phyloP scores from a whole-genome alignment of 2,329 filamentous ascomycete genomes.

The Cladophialophora bantiana region DNA sequence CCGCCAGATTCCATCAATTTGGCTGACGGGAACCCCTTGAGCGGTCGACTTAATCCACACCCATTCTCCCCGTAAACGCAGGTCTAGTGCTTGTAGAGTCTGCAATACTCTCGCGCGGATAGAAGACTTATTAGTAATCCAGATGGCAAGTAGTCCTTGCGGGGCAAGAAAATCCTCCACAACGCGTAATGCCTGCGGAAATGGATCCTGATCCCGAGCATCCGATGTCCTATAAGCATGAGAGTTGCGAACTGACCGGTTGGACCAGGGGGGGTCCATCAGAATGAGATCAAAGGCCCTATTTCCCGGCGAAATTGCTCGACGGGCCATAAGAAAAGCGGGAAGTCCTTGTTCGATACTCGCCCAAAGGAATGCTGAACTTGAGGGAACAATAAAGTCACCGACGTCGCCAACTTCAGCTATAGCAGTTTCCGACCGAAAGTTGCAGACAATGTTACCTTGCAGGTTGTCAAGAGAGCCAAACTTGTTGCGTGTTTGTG shows the following conservation, averaged over 20 bases:
- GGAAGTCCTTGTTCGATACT: constrained; percentile 45
- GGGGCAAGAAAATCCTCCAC: constrained; percentile 53
- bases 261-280: constrained; percentile 70
- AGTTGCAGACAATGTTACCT: constrained; percentile 31
- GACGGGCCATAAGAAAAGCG: constrained; percentile 43
- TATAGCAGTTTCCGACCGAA: background rate
- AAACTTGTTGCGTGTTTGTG: constrained; percentile 28
- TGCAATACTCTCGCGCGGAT: constrained; percentile 56
- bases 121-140: constrained; percentile 67
- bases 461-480: constrained; percentile 19
- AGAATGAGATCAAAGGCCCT: constrained; percentile 64
- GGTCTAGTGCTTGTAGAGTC: constrained; percentile 57
- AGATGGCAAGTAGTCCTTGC: constrained; percentile 60
- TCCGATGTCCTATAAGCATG: constrained; percentile 54
- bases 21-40: constrained; percentile 59
- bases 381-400: constrained; percentile 57
- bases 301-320: constrained; percentile 22
- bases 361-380: constrained; percentile 56
- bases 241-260: constrained; percentile 64
- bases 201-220: constrained; percentile 39
- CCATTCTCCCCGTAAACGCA: constrained; percentile 66
- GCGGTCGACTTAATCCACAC: constrained; percentile 67
- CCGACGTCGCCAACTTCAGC: constrained; percentile 38
- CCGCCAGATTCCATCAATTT: constrained; percentile 61
- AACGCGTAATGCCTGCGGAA: constrained; percentile 50